These are phyloP conservation scores for Termitomyces sp. DNA, from an alignment of 768 basidiomycete genomes.

Conservation along the genomic window DNA sequence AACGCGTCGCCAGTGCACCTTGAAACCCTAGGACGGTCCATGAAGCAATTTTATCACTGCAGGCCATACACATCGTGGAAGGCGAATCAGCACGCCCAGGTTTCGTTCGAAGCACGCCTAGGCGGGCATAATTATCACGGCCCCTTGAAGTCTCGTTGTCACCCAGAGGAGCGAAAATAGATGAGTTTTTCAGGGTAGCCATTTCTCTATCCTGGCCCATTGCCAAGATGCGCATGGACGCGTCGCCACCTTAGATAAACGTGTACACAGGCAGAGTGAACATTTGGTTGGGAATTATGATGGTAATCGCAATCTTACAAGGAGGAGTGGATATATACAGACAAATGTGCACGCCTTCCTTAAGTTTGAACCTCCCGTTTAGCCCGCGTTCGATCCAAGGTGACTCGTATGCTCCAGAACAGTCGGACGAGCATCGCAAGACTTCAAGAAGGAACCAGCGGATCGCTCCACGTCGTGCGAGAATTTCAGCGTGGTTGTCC, in stretches of 20 bases:
- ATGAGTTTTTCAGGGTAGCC: constrained; percentile 60
- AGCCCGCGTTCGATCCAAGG: constrained; percentile 38
- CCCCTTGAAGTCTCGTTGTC: constrained; percentile 54
- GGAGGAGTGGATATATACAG: constrained; percentile 68
- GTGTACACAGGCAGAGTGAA: constrained; percentile 1
- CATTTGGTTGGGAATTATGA: neutral
- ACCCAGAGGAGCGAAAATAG: constrained; percentile 25
- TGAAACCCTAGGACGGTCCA: constrained; percentile 87
- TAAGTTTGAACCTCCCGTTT: constrained; percentile 40
- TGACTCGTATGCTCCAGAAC: constrained; percentile 27
- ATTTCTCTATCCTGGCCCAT: constrained; percentile 66
- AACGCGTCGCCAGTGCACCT: constrained; percentile 63
- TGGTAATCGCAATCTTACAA: constrained; percentile 30
- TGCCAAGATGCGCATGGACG: constrained; percentile 77
- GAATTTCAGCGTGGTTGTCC: constrained; percentile 88
- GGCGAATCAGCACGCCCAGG: constrained; percentile 90
- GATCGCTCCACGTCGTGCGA: constrained; percentile 75
- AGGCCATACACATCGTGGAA: constrained; percentile 81
- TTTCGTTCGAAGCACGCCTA: constrained; percentile 85
- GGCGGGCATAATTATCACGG: constrained; percentile 68
- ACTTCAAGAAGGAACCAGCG: constrained; percentile 81
- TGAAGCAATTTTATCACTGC: constrained; percentile 89
- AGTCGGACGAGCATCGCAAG: constrained; percentile 19
- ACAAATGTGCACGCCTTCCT: constrained; percentile 40
- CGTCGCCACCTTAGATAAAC: constrained; percentile 68